Evolutionary conservation across 2,329 filamentous ascomycete genomes (phyloP), one percentile per base, ranked within the genome.

Genomic region (Plectosphaerella plurivora): DNA sequence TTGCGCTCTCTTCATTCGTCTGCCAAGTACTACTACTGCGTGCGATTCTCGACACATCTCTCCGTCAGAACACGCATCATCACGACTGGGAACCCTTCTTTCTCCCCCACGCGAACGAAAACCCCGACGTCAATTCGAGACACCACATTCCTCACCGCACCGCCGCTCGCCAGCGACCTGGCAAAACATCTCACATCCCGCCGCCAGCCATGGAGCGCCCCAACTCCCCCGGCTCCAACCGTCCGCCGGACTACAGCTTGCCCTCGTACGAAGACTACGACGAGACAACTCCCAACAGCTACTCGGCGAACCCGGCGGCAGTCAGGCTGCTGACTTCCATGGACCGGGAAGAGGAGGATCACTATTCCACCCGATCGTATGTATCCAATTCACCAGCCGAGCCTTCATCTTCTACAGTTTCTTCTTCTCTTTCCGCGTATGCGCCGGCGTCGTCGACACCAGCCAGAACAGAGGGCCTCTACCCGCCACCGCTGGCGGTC

Each of bases 311-410:
- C 62, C 68, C 74, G 45, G 75, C 82, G 35, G 79, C 76, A 55
- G 76, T 86, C 51, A 76, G 83, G 61, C 70, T 87, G 60, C 70
- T 87, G 69, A 86, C 82, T 50, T 84, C 81, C 7, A 74, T 83
- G 65, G 83, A 33, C 28, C 28, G 7, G 28, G 28, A 86, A 62
- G 82, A 84, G 46, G 48, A 44, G 8, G 41, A 50, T 69, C 76
- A 33, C 55, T 69, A 44, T 61, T 71, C 70, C 69, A 74, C 57
- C 52, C 69, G 73, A 64, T 73, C 77, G 81, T 85, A 85, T 73
- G 82, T 85, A 70, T 58, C 59, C 50, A 25, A 24, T 47, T 36
- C 51, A 45, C 41, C 42, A 2, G 12, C 25, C 45, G 2, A 47
- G 14, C 6, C 20, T n/a, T 45, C 51, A 12, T 45, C 50, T 15